phyloP scores from a whole-genome alignment of 1,139 yeast species.

The Blastobotrys aristatus region DNA sequence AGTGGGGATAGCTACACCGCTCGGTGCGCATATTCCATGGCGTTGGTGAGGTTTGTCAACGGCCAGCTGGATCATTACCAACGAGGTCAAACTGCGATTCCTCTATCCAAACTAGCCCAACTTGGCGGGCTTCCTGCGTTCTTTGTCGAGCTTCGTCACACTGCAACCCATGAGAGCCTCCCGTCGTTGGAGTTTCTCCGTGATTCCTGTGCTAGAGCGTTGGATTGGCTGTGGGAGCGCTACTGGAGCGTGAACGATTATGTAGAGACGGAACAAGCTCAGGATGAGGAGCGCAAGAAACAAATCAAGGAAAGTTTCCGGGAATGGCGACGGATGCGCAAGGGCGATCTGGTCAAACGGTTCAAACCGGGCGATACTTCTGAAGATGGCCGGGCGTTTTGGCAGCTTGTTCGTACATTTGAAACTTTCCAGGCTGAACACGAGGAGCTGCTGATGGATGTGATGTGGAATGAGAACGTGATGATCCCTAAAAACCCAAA shows the following conservation, averaged over 20 bases:
- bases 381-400: conserved; percentile 19
- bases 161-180: conserved; percentile 82
- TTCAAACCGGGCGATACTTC: conserved; percentile 26
- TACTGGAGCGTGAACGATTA: conserved; percentile 59
- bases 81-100: conserved; percentile 70
- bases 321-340: conserved; percentile 42
- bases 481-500: conserved; percentile 26
- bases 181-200: conserved; percentile 70
- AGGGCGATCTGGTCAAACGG: conserved; percentile 40
- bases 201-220: conserved; percentile 51
- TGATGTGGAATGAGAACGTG: conserved; percentile 28
- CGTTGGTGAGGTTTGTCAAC: conserved; percentile 81
- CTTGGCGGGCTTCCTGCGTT: conserved; percentile 65
- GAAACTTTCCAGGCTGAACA: conserved; percentile 15
- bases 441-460: conserved; percentile 24
- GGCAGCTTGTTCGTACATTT: conserved; percentile 21
- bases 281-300: conserved; percentile 19
- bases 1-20: conserved; percentile 30
- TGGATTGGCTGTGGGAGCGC: conserved; percentile 67
- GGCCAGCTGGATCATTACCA: conserved; percentile 87
- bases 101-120: conserved; percentile 70
- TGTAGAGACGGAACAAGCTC: conserved; percentile 27
- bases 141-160: conserved; percentile 87
- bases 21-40: conserved; percentile 63
- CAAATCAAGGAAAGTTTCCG: conserved; percentile 31